A percentile compares a stretch with the other conserved stretches of the same genome.
These are phyloP conservation scores for Nannochloris sp. DNA, from an alignment of 139 green algal species.

Conservation along the genomic window DNA sequence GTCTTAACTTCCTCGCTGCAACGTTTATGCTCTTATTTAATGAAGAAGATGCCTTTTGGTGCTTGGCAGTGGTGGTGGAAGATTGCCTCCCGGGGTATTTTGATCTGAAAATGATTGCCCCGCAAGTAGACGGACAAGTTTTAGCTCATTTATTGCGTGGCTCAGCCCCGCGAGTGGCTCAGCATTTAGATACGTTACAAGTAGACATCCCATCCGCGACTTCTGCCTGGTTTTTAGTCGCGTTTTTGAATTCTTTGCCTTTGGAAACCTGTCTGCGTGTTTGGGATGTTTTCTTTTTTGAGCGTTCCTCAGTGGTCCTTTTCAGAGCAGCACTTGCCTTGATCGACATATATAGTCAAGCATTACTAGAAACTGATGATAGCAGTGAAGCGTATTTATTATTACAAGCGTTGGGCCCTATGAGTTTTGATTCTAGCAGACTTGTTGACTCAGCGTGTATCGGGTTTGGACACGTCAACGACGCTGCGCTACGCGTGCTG, in stretches of 20 bases:
- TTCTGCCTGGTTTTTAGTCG: slow-evolving; percentile 74
- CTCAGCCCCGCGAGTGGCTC: slow-evolving; percentile 45
- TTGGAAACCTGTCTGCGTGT: slow-evolving; percentile 75
- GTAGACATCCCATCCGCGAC: slow-evolving; percentile 52
- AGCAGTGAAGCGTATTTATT: slow-evolving; percentile 41
- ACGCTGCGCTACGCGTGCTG: slow-evolving; percentile 26
- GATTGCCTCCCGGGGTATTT: slow-evolving; percentile 77
- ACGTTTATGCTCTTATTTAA: slow-evolving; percentile 74
- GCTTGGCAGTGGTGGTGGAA: slow-evolving; percentile 52
- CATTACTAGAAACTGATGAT: slow-evolving; percentile 41
- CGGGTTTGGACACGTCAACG: slow-evolving; percentile 25
- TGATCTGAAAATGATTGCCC: slow-evolving; percentile 63
- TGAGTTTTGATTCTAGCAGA: slow-evolving; percentile 48
- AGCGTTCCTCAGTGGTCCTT: slow-evolving; percentile 57
- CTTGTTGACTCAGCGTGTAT: slow-evolving; percentile 48
- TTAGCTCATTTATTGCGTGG: slow-evolving; percentile 50
- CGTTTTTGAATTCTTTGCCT: slow-evolving; percentile 84
- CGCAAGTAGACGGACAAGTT: slow-evolving; percentile 65
- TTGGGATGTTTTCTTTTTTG: slow-evolving; percentile 78
- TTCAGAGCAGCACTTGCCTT: slow-evolving; percentile 65
- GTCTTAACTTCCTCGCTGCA: slow-evolving; percentile 84
- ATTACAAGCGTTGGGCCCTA: slow-evolving; percentile 50
- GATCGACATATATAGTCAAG: slow-evolving; percentile 64
- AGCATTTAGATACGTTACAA: slow-evolving; percentile 46
- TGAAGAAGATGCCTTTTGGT: slow-evolving; percentile 90